Evolutionary conservation across 495 filamentous ascomycete species (phyloP).

Genomic region (Penicillium malachiteum): DNA sequence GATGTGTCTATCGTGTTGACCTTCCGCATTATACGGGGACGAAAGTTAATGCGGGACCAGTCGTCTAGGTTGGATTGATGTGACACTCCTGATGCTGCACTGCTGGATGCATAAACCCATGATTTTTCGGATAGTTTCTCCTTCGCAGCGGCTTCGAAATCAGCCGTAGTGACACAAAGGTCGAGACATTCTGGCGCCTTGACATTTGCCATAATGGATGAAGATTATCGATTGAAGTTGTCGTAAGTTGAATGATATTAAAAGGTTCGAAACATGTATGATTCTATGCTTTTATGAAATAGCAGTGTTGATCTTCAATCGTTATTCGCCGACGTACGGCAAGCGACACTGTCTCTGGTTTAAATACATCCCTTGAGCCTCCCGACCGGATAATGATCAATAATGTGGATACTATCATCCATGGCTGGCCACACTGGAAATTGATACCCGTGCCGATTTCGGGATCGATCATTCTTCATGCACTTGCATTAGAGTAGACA

Average conservation of each 20-base stretch:
- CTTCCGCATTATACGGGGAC: slow-evolving; percentile 21
- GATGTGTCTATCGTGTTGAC: slow-evolving; percentile 18
- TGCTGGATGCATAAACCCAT: slow-evolving; percentile 25
- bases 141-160: slow-evolving; percentile 20
- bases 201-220: slow-evolving; percentile 1
- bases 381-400: no score
- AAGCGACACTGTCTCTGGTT: no score
- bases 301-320: no score
- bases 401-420: no score
- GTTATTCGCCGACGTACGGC: no score
- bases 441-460: not conserved
- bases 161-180: slow-evolving; percentile 15
- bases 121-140: slow-evolving; percentile 19
- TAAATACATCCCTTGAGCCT: no score
- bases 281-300: no score
- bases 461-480: not conserved
- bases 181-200: slow-evolving; percentile 4
- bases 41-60: slow-evolving; percentile 25
- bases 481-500: not conserved
- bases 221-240: no score
- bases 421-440: not conserved
- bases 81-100: slow-evolving; percentile 18
- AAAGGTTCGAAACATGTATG: no score
- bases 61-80: slow-evolving; percentile 20
- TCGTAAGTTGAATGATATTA: no score